These are phyloP conservation scores for Dendrothele bispora DNA, from an alignment of 768 basidiomycete species.

Conservation along the genomic window DNA sequence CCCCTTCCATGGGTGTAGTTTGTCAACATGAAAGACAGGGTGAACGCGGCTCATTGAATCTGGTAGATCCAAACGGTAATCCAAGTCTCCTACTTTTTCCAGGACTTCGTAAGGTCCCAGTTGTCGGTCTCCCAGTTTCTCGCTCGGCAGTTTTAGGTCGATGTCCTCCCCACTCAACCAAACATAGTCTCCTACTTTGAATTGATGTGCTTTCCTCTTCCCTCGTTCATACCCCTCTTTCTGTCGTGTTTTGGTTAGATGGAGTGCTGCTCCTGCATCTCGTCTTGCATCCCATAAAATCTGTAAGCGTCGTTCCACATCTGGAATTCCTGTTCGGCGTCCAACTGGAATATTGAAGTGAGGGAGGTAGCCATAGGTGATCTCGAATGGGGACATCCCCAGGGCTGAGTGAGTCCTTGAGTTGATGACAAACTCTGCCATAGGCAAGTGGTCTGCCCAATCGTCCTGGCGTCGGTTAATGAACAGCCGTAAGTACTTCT, in stretches of 20 bases:
- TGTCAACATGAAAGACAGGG: too few species aligned
- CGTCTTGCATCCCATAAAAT: too few species aligned
- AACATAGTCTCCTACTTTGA: neutral
- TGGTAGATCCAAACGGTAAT: neutral
- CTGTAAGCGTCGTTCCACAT: too few species aligned
- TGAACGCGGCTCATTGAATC: neutral
- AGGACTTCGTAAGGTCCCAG: neutral
- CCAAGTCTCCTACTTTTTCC: neutral
- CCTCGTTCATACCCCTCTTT: neutral
- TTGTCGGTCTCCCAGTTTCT: constrained; percentile 1
- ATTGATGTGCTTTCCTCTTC: neutral
- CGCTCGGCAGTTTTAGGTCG: neutral
- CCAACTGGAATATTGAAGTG: too few species aligned
- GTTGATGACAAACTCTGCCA: constrained; percentile 24
- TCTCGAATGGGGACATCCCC: too few species aligned
- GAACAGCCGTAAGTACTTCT: constrained; percentile 28
- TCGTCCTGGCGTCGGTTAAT: constrained; percentile 25
- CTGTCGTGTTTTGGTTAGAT: neutral
- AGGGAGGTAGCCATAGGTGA: too few species aligned
- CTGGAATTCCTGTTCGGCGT: too few species aligned
- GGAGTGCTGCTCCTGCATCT: too few species aligned
- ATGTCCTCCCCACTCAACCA: neutral
- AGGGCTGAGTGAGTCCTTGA: neutral
- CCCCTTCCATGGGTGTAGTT: too few species aligned
- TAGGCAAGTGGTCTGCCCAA: constrained; percentile 29